Base-by-base conservation (phyloP, 2,329 filamentous ascomycete genomes). In the Verticillium klebahnii region DNA sequence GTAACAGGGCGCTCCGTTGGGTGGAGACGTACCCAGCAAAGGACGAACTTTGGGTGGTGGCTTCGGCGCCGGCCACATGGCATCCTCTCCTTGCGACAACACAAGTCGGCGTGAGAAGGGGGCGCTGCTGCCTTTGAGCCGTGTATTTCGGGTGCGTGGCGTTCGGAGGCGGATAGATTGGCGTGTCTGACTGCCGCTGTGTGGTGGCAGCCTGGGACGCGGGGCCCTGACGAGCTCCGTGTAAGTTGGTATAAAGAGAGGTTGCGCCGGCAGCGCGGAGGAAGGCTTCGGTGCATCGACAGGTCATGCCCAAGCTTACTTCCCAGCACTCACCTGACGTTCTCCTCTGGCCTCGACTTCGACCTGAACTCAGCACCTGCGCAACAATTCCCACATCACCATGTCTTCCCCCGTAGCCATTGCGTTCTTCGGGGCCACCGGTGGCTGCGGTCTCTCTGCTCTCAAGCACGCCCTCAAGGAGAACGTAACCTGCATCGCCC, bases 401-500 rank as follows among this genome's bases (percentile, higher is more conserved):
- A 63, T 65, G 63, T 62, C 63, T 40, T 5, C 56, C 31, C 66
- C 61, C 59, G 69, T 64, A 45, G 70, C 71, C 5, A 64, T 75
- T 37, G 72, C 73, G 57, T 72, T 80, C 69, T 74, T 80, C 65
- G 79, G 79, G 63, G 74, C 77, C 63, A 80, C 78, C 5, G 74
- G 72, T 55, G 79, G 78, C 60, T 75, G 72, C 63, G 76, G 75
- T 55, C 72, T 77, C 64, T 66, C 72, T 17, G 69, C 73, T 25
- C 76, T 81, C 62, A 70, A 71, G 29, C 69, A 67, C 56, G 69
- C 73, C 50, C 69, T 81, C 32, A 5, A 31, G 25, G 57, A 50
- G 3, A 19, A 29, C 15, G 68, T 69, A 45, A 70, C 70, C n/a
- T 79, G 77, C 70, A 69, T 74, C 61, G 77, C 72, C 63, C 72